Base-by-base conservation (phyloP, 1,284 basidiomycete species). In the Leucocoprinus gongylophorus region DNA sequence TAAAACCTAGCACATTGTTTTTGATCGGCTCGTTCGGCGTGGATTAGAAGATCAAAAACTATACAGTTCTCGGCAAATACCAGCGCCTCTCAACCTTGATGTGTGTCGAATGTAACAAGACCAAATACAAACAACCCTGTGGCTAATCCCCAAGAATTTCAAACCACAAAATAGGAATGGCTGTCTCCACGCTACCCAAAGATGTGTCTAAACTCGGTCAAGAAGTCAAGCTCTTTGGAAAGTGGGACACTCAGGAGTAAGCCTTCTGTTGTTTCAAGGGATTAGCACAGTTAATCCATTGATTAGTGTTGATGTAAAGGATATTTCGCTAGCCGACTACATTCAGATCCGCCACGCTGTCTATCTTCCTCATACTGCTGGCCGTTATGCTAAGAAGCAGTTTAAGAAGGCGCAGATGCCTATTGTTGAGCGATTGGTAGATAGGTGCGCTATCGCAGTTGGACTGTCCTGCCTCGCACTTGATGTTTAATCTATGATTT, bases 361-460 rank as follows among this genome's bases (percentile, higher is more conserved):
- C 70, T 98, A 94, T 78, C 77, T 95, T 56, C 92, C 95, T 57
- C 95, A 99, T 83, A 99, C 97, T 58, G 95, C 95, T 62, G 97
- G 97, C 62, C 93, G 97, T 73, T 99, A 98, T 73, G 92, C 95
- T 69, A 94, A 94, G 82, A 98, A 98, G 81, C 94, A 97, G 74
- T 99, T 99, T 88, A 97, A 95, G 83, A 99, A 99, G 87, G 94
- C 94, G 18, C 92, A 97, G 75, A 99, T 99, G 95, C 97, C 97
- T 67, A 97, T 99, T 70, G 97, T 99, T 64, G 95, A 99, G 79
- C 93, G 95, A 68, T 81, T 99, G 63, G 95, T 99, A 61, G 95
- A 98, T 83, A 90, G 89, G 92, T 93, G 67, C 65, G 84, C 43
- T 48, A 46, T 41, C 49, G 32, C 20, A 43, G 15, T 53, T 44